Base-by-base conservation (phyloP, 164 flowering plant genomes). In the Amborella trichopoda region DNA sequence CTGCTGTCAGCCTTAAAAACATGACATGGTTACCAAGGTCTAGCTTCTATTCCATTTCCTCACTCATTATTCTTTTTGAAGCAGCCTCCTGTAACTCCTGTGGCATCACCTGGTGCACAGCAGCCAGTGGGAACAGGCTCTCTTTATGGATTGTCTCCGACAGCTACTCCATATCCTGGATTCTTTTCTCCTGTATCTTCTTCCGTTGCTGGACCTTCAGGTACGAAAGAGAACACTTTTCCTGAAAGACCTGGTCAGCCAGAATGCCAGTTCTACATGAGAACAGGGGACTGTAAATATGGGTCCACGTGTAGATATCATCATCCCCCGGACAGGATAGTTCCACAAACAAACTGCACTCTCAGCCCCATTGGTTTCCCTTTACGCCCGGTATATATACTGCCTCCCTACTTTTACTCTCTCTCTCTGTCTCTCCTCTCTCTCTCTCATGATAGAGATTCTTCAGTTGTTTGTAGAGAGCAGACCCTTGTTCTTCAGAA, bases 171-270 rank as follows among this genome's bases (percentile, higher is more conserved):
- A 9, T 81, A 74, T 52, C 46, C 76, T 19, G 90, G 78, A 54
- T 44, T 69, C 11, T 78, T 69, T 56, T 61, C 60, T 28, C 40
- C 75, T 19, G 3, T 59, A 40, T 72, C 77, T 37, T 51, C 76
- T 40, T 38, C 74, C 45, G n/a, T 14, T 14, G 34, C 53, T 54
- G 81, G 71, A 23, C 64, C 78, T 65, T 66, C 66, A 48, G 58
- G 37, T 44, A 87, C 71, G 55, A 84, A 64, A 69, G 95, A 81
- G 46, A 68, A 49, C 10, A n/a, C 50, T 43, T 84, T 69, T 61
- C 96, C 99, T 0, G 89, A 93, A 56, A 74, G 96, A 62, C 96
- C 94, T 26, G 96, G 94, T 17, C 79, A 80, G 64, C 89, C 82
- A 49, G 94, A 93, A 61, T 88, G 96, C 53, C 86, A 72, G 52